Percentiles rank a stretch among this genome's conserved stretches.
phyloP scores from a whole-genome alignment of 2,329 filamentous ascomycete species.

The Xylariaceae sp. region DNA sequence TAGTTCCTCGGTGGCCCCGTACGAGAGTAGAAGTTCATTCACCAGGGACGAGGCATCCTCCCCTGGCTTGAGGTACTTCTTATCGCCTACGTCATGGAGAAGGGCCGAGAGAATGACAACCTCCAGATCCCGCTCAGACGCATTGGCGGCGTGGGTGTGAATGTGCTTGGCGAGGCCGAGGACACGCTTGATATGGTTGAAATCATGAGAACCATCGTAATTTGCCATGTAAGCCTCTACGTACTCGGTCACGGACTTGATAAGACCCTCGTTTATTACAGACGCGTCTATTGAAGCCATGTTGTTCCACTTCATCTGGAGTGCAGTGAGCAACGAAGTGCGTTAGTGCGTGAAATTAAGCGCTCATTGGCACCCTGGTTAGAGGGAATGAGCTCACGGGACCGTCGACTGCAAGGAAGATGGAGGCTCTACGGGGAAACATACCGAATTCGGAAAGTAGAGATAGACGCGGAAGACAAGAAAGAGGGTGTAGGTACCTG shows the following conservation, averaged over 20 bases:
- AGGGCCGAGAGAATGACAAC: constrained; percentile 74
- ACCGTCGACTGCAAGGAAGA: constrained; percentile 20
- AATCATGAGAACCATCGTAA: constrained; percentile 89
- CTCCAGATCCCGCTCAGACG: constrained; percentile 52
- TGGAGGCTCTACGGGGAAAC: constrained; percentile 16
- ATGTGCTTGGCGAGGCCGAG: constrained; percentile 74
- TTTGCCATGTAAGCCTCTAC: constrained; percentile 75
- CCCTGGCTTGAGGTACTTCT: constrained; percentile 72
- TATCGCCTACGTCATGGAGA: constrained; percentile 89
- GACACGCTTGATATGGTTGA: constrained; percentile 82
- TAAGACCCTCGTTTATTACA: constrained; percentile 50
- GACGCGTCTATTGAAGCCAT: constrained; percentile 36
- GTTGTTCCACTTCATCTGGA: constrained; percentile 26
- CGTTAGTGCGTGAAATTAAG: constrained; percentile 38
- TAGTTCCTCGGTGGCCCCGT: constrained; percentile 63
- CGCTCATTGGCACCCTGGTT: constrained; percentile 34
- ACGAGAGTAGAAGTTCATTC: constrained; percentile 58
- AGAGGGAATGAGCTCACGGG: constrained; percentile 31
- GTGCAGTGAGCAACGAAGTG: constrained; percentile 28
- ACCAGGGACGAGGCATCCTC: constrained; percentile 65
- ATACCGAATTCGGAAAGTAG: constrained; percentile 24
- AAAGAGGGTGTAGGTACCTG: constrained; percentile 19
- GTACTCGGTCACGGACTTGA: constrained; percentile 64
- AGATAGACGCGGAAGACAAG: constrained; percentile 22
- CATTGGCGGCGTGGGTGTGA: constrained; percentile 49